Evolutionary conservation across 2,329 filamentous ascomycete genomes (phyloP), one percentile per base, ranked within the genome.

Genomic region (Coniochaeta hoffmannii): DNA sequence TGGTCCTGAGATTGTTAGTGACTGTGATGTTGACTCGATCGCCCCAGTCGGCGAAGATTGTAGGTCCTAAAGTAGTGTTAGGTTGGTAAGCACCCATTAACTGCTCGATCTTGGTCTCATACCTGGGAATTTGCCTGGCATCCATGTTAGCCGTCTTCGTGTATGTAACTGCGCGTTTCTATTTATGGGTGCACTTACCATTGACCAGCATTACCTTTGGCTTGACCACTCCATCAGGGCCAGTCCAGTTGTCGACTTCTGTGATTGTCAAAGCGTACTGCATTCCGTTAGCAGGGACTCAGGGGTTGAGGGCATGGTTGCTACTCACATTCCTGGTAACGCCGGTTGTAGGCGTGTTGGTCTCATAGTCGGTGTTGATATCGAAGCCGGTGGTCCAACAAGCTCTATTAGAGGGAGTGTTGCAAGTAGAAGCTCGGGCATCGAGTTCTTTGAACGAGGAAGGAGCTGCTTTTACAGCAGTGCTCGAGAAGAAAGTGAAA

Each of bases 1-100:
- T 74, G 31, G 64, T 68, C 14, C 74, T 75, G 1, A 89, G 76
- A n/a, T 80, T 75, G 67, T 90, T 90, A 68, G 81, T 76, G 56
- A 89, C 79, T 24, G 81, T 82, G 52, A 89, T 78, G 50, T 85
- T 69, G 32, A 79, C 68, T 7, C 59, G 66, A 58, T 81, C 78
- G 30, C 78, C 78, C 76, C 77, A 80, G 55, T 79, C 67, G 14
- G 74, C 79, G 14, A 71, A 67, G 32, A 87, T 78, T 5, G 71
- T 73, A 1, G 83, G 83, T 1, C 82, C 82, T 61, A 30, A n/a
- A n/a, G 30, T 28, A 28, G 19, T 51, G 19, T 28, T 31, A 22
- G 34, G 9, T 36, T 36, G 15, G 34, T n/a, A 11, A 36, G 34
- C 15, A 36, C 7, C 9, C 34, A 7, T 14, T 26, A n/a, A 15